A percentile compares a stretch with the other conserved stretches of the same genome.
These are phyloP conservation scores for Lachnellula occidentalis DNA, from an alignment of 2,329 filamentous ascomycete genomes.

Conservation along the genomic window DNA sequence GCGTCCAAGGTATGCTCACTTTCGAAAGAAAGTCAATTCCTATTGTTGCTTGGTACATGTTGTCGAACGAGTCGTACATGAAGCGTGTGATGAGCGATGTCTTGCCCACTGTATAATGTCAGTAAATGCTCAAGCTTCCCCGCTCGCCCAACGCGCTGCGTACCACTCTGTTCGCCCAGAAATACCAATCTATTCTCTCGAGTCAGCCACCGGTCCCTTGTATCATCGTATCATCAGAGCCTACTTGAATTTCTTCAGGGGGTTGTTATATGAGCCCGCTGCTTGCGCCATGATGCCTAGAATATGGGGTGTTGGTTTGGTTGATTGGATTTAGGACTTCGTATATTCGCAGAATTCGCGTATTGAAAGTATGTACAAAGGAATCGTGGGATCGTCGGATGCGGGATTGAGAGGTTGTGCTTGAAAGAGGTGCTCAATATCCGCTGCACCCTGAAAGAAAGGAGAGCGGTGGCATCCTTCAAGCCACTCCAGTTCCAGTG, in stretches of 20 bases:
- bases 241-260: constrained; percentile 99
- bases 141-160: constrained; percentile 32
- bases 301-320: background rate
- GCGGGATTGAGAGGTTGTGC: background rate
- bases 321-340: constrained; percentile 1
- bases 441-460: constrained; percentile 3
- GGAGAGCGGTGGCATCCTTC: constrained; percentile 2
- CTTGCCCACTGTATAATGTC: constrained; percentile 73
- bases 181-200: constrained; percentile 72
- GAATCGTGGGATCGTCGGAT: constrained; percentile 6
- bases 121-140: constrained; percentile 12
- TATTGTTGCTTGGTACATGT: constrained; percentile 98
- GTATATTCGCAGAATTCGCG: background rate
- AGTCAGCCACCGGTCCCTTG: constrained; percentile 15
- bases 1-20: constrained; percentile 45
- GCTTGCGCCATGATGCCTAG: constrained; percentile 69
- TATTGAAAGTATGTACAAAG: constrained; percentile 13
- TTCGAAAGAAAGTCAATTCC: constrained; percentile 99
- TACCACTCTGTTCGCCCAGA: constrained; percentile 97
- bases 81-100: constrained; percentile 98
- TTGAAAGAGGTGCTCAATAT: too few relatives aligned
- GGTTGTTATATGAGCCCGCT: constrained; percentile 92
- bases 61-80: constrained; percentile 99
- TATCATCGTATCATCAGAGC: constrained; percentile 14
- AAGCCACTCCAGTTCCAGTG: background rate